Conservation (phyloP, 2,329 filamentous ascomycete genomes). For the Thyridium curvatum region DNA sequence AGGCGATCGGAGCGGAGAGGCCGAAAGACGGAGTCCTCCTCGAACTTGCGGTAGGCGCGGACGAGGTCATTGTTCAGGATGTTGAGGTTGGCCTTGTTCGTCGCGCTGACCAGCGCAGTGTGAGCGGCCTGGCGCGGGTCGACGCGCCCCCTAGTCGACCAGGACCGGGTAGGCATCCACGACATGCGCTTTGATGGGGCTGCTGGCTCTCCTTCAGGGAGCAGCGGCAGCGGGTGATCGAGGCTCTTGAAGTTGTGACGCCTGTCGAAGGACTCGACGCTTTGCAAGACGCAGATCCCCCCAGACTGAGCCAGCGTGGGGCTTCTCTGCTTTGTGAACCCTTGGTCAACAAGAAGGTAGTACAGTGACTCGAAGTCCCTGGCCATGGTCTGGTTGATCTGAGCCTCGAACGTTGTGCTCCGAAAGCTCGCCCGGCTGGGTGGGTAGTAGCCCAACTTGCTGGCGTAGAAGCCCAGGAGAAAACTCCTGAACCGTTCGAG, state of each 20-base stretch:
- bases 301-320: conserved; percentile 49
- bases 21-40: conserved; percentile 46
- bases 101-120: conserved; percentile 44
- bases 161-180: conserved; percentile 3
- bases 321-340: conserved; percentile 42
- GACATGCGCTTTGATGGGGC: conserved; percentile 6
- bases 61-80: conserved; percentile 51
- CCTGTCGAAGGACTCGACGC: conserved; percentile 59
- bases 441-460: conserved; percentile 67
- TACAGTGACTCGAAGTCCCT: conserved; percentile 67
- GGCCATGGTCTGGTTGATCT: conserved; percentile 54
- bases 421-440: conserved; percentile 39
- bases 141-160: conserved; percentile 17
- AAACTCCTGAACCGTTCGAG: conserved; percentile 68
- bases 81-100: conserved; percentile 32
- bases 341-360: conserved; percentile 61
- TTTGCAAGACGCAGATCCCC: conserved; percentile 65
- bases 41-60: conserved; percentile 62
- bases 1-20: conserved; percentile 47
- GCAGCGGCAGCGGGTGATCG: conserved; percentile 58
- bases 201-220: conserved; percentile 38
- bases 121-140: conserved; percentile 44
- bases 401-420: conserved; percentile 47
- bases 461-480: conserved; percentile 58
- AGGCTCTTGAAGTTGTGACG: conserved; percentile 53